Base-by-base conservation (phyloP, 116 monocot genomes). In the Iris pallida region DNA sequence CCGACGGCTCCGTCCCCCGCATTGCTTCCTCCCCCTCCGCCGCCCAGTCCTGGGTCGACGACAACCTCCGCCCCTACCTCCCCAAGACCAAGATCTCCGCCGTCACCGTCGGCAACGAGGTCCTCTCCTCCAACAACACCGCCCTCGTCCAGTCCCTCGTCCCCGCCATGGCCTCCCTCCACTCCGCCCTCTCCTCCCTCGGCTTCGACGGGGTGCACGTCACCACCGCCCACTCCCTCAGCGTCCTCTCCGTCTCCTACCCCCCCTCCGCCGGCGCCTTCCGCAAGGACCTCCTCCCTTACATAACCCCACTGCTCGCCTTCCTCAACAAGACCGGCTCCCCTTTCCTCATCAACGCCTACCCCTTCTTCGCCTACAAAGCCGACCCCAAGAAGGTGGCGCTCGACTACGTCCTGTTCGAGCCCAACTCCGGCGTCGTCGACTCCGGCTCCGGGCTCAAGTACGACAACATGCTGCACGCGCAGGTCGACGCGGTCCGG, bases 281-380 rank as follows among this genome's bases (percentile, higher is more conserved):
- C 64, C 53, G 64, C 1, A 54, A 64, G 20, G 56, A 73, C 6
- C 64, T 73, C 45, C 53, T 73, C 51, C 55, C 64, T 16, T 63
- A 46, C 56, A 30, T 73, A 17, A n/a, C 46, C 15, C 64, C 73
- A 5, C 64, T 73, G 19, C 16, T 73, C 19, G 8, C 11, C 11
- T 73, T 73, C 16, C 64, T 73, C 14, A 73, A 73, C 20, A 73
- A 56, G 47, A 45, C 63, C 11, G 30, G 55, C 12, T 54, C 73
- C 14, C 73, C 73, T 9, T 73, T 73, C 30, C 64, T 73, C 45
- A 73, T 73, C 73, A 73, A 73, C 43, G 73, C 73, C 8, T 75
- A 75, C 42, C 75, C 75, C 7, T 75, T 67, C 60, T 75, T 75
- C 75, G 75, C 75, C 42, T 75, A 75, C 68, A 75, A 66, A 44